phyloP scores from a whole-genome alignment of 2,329 filamentous ascomycete species.

The Tolypocladium tundrense region DNA sequence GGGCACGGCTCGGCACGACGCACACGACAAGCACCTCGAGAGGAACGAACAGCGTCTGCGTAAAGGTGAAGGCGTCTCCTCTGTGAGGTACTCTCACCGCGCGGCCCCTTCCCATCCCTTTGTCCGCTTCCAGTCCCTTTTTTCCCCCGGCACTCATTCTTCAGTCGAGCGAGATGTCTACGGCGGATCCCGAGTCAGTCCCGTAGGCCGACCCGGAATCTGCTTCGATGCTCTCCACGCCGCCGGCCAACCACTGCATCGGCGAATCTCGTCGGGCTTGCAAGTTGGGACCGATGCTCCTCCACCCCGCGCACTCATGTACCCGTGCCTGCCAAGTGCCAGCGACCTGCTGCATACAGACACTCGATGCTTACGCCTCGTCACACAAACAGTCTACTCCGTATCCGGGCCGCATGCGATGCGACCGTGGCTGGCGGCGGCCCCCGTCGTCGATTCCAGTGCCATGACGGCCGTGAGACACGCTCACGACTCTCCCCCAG shows the following conservation, averaged over 20 bases:
- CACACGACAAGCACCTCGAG: not conserved
- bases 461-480: not conserved
- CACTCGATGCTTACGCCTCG: not conserved
- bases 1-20: not conserved
- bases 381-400: not conserved
- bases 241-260: not conserved
- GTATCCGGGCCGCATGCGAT: not conserved
- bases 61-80: not conserved
- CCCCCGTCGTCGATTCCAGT: not conserved
- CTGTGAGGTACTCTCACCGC: no score
- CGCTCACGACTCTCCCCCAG: not conserved
- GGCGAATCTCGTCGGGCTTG: not conserved
- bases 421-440: not conserved
- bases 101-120: not conserved
- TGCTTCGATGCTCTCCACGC: not conserved
- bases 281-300: not conserved
- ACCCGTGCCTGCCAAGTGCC: not conserved
- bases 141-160: not conserved
- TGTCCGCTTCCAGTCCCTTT: not conserved
- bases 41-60: not conserved
- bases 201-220: no score
- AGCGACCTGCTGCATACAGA: not conserved
- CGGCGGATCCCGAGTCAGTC: not conserved
- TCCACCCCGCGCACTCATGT: not conserved
- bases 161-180: not conserved